A percentile compares a stretch with the other conserved stretches of the same genome.
Conservation (phyloP, 768 basidiomycete species). For the Tricholoma matsutake region DNA sequence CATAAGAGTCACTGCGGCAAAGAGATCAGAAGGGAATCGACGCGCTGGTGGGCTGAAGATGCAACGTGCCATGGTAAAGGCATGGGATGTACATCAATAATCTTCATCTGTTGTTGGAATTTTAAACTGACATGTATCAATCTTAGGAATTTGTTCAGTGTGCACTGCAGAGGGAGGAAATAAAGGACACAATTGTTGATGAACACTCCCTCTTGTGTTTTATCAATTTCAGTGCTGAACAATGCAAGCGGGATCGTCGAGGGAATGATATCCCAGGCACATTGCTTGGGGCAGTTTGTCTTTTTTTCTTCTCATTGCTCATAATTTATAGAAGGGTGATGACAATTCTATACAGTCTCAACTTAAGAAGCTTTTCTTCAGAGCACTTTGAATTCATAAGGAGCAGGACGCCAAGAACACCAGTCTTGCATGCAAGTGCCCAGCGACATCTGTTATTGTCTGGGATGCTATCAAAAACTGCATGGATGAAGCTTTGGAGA, state of each 20-base stretch:
- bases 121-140: background rate
- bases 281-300: slow-evolving; percentile 27
- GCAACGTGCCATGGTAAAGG: slow-evolving; percentile 18
- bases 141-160: background rate
- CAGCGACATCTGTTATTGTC: slow-evolving; percentile 20
- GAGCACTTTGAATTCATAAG: slow-evolving; percentile 26
- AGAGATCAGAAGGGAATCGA: slow-evolving; percentile 21
- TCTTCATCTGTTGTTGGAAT: background rate
- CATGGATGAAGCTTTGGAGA: slow-evolving; percentile 25
- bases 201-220: slow-evolving; percentile 26
- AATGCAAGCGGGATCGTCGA: slow-evolving; percentile 15
- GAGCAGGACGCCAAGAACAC: slow-evolving; percentile 25
- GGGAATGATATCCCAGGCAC: slow-evolving; percentile 23
- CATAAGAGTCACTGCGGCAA: slow-evolving; percentile 16
- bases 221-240: slow-evolving; percentile 22
- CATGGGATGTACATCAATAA: slow-evolving; percentile 17
- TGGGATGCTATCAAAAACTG: slow-evolving; percentile 24
- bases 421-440: slow-evolving; percentile 11
- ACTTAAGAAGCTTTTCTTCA: slow-evolving; percentile 29
- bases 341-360: slow-evolving; percentile 21
- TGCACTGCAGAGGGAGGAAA: slow-evolving; percentile 8
- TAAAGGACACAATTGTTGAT: slow-evolving; percentile 26
- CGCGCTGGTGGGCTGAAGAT: slow-evolving; percentile 22
- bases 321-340: background rate
- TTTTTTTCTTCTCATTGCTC: background rate